Conservation (phyloP, 345 rosid species). For the Psidium friedrichsthalianum region DNA sequence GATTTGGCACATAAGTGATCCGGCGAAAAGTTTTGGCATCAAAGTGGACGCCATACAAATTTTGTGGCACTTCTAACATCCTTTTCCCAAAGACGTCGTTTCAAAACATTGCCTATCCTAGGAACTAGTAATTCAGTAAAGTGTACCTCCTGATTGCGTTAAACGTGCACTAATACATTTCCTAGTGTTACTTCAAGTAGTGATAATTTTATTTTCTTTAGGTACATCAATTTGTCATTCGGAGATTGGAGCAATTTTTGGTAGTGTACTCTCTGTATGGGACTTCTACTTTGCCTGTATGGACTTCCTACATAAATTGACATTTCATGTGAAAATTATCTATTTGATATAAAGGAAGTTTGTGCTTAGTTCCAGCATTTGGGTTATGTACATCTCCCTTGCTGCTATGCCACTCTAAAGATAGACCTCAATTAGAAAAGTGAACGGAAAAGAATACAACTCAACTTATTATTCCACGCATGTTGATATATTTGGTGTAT, state of each 20-base stretch:
- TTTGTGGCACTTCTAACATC: background rate
- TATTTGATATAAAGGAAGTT: background rate
- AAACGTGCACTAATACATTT: background rate
- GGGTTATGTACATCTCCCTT: background rate
- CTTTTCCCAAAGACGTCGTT: background rate
- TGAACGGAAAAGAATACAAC: background rate
- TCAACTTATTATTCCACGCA: background rate
- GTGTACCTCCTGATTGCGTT: background rate
- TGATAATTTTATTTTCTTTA: slow-evolving; percentile 8
- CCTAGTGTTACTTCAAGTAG: background rate
- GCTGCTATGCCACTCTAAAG: background rate
- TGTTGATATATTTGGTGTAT: background rate
- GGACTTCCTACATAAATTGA: background rate
- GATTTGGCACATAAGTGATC: background rate
- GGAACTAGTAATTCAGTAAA: background rate
- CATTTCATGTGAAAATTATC: background rate
- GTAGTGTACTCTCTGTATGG: slow-evolving; percentile 16
- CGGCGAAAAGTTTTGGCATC: background rate
- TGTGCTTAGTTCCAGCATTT: background rate
- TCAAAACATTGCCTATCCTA: background rate
- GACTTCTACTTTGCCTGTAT: background rate
- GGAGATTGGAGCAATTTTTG: slow-evolving; percentile 93
- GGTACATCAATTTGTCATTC: slow-evolving; percentile 71
- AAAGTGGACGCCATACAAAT: background rate
- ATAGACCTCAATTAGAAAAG: background rate